Conservation (phyloP, 805 yeast species). For the Yarrowia hollandica region DNA sequence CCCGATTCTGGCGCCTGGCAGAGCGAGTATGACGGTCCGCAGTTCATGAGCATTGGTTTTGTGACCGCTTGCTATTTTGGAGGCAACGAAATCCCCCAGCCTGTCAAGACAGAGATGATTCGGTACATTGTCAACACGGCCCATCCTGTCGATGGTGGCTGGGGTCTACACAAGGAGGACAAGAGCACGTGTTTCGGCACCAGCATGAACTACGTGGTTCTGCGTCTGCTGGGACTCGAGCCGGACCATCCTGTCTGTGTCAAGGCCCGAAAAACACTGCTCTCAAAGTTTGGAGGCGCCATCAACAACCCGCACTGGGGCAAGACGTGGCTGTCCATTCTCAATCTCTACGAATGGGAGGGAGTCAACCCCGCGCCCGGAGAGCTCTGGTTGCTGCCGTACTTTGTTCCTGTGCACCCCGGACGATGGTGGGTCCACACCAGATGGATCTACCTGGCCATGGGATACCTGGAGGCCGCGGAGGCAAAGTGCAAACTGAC, state of each 20-base stretch:
- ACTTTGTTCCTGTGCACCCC: conserved; percentile 80
- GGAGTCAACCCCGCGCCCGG: conserved; percentile 96
- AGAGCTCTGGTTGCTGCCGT: conserved; percentile 87
- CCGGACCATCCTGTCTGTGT: conserved; percentile 73
- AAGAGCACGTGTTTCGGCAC: conserved; percentile 97
- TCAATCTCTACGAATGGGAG: conserved; percentile 86
- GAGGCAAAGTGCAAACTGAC: conserved; percentile 57
- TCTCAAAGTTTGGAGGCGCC: conserved; percentile 77
- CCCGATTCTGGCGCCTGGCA: conserved; percentile 81
- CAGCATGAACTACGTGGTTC: conserved; percentile 74
- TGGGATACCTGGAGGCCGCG: conserved; percentile 74
- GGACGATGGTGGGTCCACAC: conserved; percentile 99
- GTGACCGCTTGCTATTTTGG: conserved; percentile 73
- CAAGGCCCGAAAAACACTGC: conserved; percentile 72
- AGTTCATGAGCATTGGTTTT: conserved; percentile 93
- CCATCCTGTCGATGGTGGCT: conserved; percentile 99
- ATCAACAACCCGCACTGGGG: conserved; percentile 96
- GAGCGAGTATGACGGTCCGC: conserved; percentile 93
- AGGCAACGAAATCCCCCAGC: conserved; percentile 65
- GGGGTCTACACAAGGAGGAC: conserved; percentile 95
- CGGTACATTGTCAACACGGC: conserved; percentile 88
- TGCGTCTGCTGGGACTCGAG: conserved; percentile 76
- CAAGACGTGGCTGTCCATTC: conserved; percentile 79
- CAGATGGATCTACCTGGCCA: conserved; percentile 82
- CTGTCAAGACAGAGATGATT: conserved; percentile 65